These are phyloP conservation scores for Vigna radiata DNA, from an alignment of 306 rosid species.

Conservation along the genomic window DNA sequence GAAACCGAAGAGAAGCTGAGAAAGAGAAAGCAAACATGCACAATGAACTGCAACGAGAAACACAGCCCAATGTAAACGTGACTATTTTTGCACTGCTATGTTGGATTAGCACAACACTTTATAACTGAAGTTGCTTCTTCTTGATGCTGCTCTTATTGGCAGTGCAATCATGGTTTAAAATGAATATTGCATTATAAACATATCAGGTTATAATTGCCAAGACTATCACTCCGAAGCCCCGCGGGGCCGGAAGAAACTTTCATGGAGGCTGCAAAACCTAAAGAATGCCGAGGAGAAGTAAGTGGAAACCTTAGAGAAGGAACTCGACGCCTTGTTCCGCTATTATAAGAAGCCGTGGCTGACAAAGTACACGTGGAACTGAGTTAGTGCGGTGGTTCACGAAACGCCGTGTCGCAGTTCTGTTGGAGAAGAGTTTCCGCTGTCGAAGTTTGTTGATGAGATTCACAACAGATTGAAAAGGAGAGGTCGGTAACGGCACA, in stretches of 20 bases:
- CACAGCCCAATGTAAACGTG: constrained; percentile 62
- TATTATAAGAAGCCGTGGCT: constrained; percentile 59
- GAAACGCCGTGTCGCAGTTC: constrained; percentile 62
- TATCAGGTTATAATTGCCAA: background rate
- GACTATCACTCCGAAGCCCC: background rate
- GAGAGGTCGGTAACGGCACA: constrained; percentile 32
- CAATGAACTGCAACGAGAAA: constrained; percentile 60
- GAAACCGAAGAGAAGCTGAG: constrained; percentile 67
- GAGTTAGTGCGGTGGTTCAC: constrained; percentile 46
- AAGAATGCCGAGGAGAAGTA: constrained; percentile 55
- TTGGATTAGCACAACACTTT: too few relatives aligned
- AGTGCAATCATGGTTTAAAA: constrained; percentile 17
- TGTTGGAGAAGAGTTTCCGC: constrained; percentile 85
- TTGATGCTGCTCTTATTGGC: constrained; percentile 9
- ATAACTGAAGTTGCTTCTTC: constrained; percentile 20
- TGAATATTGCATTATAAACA: background rate
- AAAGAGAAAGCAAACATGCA: constrained; percentile 66
- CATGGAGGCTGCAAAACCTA: constrained; percentile 34
- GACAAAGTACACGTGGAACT: constrained; percentile 51
- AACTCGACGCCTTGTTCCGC: constrained; percentile 65
- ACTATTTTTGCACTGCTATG: background rate
- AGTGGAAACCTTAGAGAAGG: constrained; percentile 54
- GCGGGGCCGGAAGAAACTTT: constrained; percentile 68
- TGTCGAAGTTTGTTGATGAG: constrained; percentile 77
- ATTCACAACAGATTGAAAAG: constrained; percentile 52